Base-by-base conservation (phyloP, 352 stramenopile species). In the Globisporangium mamillatum region DNA sequence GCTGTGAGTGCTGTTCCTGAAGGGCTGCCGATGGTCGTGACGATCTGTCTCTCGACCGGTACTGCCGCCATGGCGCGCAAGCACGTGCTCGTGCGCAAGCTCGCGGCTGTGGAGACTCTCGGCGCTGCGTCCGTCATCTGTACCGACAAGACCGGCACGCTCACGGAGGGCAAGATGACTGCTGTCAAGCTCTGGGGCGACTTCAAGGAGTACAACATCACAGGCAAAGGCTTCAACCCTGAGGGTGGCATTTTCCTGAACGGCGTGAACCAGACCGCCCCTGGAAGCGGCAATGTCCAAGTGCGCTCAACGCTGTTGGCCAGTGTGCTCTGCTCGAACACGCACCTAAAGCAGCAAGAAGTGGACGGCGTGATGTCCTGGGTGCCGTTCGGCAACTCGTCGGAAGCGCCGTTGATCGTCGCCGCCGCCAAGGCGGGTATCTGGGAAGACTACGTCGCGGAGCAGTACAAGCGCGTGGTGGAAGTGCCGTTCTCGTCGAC, bases 401-500 rank as follows among this genome's bases (percentile, higher is more conserved):
- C 79, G 6, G 87, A 95, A 60, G 88, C 82, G 12, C 88, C 85
- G 24, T 66, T 95, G 10, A 64, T 93, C n/a, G 79, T 90, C 6
- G 81, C 86, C 1, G 88, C 89, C 1, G 85, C 85, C 5, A 93
- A 93, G 69, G 78, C 82, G 44, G 82, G 78, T 0, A 82, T 90
- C 41, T 84, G 77, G 74, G 80, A 89, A 62, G 80, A 90, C 48
- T 75, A 76, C 32, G 70, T 86, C 14, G 20, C 75, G 2, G 63
- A 61, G n/a, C 79, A 84, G 72, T 93, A 83, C 79, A 86, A 82
- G 24, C 85, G 96, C 10, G 41, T 93, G 0, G 82, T 87, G 14
- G 94, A 98, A 82, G 88, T 98, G 53, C 92, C 96, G 0, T 99
- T 99, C 80, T 97, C 79, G 27, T 98, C 93, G 16, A 93, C 97